Evolutionary conservation across 2,329 filamentous ascomycete genomes (phyloP).

Genomic region (Exophiala oligosperma): DNA sequence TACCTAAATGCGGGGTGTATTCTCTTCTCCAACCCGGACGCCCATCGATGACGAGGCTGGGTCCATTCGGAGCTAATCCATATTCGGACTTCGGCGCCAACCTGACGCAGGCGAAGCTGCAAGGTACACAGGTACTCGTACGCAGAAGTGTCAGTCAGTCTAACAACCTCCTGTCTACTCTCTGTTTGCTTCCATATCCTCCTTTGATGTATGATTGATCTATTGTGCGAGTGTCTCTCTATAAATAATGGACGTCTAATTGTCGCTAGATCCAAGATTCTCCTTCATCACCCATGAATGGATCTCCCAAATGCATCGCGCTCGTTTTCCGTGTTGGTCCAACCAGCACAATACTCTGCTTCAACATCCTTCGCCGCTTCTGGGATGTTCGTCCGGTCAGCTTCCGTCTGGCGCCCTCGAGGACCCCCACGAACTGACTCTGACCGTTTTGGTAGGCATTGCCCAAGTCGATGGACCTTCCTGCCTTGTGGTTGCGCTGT

Average conservation of each 20-base stretch:
- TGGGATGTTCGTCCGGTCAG: conserved; percentile 37
- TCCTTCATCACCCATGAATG: background rate
- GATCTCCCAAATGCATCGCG: conserved; percentile 25
- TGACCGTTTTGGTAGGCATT: conserved; percentile 25
- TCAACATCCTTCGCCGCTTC: conserved; percentile 38
- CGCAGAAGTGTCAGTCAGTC: too few species aligned
- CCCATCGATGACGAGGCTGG: too few species aligned
- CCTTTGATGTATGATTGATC: too few species aligned
- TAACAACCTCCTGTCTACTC: too few species aligned
- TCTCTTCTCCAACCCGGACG: too few species aligned
- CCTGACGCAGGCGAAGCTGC: too few species aligned
- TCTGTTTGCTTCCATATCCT: too few species aligned
- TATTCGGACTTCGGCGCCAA: too few species aligned
- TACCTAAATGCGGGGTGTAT: background rate
- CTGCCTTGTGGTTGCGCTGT: conserved; percentile 1
- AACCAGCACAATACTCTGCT: conserved; percentile 42
- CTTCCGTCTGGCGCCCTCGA: conserved; percentile 38
- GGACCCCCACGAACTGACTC: conserved; percentile 27
- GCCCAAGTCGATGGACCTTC: conserved; percentile 15
- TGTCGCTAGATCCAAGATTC: conserved; percentile 12
- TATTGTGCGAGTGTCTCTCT: too few species aligned
- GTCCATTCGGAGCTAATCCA: too few species aligned
- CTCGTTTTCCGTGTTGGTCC: conserved; percentile 31
- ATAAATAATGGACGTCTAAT: background rate
- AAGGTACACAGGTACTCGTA: too few species aligned